phyloP scores from a whole-genome alignment of 495 filamentous ascomycete species.

The Tuber melanosporum region DNA sequence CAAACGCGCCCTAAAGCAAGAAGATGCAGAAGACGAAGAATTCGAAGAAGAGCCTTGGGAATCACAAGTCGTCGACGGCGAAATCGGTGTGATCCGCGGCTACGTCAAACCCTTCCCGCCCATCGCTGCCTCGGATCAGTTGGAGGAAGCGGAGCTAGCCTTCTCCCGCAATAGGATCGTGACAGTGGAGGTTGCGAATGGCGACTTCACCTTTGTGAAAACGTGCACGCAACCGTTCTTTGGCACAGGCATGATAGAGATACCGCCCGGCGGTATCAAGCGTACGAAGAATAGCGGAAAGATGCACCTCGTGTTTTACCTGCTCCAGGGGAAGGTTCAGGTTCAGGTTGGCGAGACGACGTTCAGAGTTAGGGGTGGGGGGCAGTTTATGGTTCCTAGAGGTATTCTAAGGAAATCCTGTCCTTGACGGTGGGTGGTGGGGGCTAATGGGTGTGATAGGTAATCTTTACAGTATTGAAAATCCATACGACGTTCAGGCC shows the following conservation, averaged over 20 bases:
- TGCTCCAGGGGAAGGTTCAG: constrained; percentile 66
- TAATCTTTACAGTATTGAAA: constrained; percentile 77
- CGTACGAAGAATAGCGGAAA: constrained; percentile 79
- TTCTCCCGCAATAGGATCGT: constrained; percentile 68
- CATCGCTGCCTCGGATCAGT: constrained; percentile 52
- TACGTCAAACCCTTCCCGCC: constrained; percentile 55
- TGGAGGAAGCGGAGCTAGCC: constrained; percentile 61
- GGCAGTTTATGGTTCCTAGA: constrained; percentile 87
- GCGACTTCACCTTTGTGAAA: constrained; percentile 78
- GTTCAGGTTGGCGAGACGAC: constrained; percentile 73
- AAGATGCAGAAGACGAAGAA: constrained; percentile 50
- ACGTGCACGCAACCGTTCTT: constrained; percentile 76
- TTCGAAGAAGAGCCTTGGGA: constrained; percentile 56
- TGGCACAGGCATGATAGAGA: constrained; percentile 78
- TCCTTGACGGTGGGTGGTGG: not conserved
- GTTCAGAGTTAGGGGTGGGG: constrained; percentile 77
- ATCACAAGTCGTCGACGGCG: constrained; percentile 41
- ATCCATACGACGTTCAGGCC: constrained; percentile 59
- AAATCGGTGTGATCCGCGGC: constrained; percentile 53
- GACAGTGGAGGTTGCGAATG: constrained; percentile 65
- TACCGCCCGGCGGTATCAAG: constrained; percentile 75
- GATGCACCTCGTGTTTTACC: constrained; percentile 95
- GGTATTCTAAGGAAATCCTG: constrained; percentile 54
- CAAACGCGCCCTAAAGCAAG: constrained; percentile 35
- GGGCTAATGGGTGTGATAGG: constrained; percentile 48